These are phyloP conservation scores for Elsinoe batatas DNA, from an alignment of 2,329 filamentous ascomycete species.

Conservation along the genomic window DNA sequence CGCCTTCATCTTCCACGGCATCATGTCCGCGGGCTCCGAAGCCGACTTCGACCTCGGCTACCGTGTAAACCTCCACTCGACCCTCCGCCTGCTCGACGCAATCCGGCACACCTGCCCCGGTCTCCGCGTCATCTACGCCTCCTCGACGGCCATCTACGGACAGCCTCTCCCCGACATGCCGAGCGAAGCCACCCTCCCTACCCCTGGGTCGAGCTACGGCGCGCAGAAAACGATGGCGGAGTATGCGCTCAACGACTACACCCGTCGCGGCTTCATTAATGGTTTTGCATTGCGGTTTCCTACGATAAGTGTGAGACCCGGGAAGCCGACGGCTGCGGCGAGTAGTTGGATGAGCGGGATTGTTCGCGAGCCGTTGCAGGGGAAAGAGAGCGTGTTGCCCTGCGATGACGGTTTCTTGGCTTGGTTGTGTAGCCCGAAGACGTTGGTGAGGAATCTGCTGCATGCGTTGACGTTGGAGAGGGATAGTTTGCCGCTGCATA, in stretches of 20 bases:
- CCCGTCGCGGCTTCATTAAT: constrained; percentile 40
- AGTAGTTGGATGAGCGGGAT: constrained; percentile 45
- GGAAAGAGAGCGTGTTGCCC: constrained; percentile 42
- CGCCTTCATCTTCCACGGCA: constrained; percentile 45
- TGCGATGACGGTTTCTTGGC: constrained; percentile 43
- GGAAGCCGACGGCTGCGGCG: constrained; percentile 42
- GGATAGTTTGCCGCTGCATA: constrained; percentile 40
- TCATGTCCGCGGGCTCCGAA: constrained; percentile 45
- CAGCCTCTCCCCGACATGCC: constrained; percentile 33
- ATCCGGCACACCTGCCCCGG: constrained; percentile 37
- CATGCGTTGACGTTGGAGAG: constrained; percentile 41
- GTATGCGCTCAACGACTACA: constrained; percentile 43
- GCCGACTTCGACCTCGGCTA: constrained; percentile 44
- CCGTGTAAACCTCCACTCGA: constrained; percentile 42
- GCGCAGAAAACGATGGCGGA: constrained; percentile 43
- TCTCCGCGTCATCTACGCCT: constrained; percentile 40
- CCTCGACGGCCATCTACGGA: constrained; percentile 42
- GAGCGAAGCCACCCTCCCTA: constrained; percentile 38
- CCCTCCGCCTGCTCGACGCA: constrained; percentile 39
- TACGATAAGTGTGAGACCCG: constrained; percentile 43
- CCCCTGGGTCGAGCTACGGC: constrained; percentile 41
- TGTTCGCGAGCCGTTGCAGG: constrained; percentile 44
- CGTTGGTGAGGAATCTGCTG: constrained; percentile 45
- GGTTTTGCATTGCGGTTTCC: constrained; percentile 39
- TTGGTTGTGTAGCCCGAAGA: constrained; percentile 49